Evolutionary conservation across 768 basidiomycete species (phyloP), one percentile per base, ranked within the genome.

Genomic region (Collybiopsis luxurians): DNA sequence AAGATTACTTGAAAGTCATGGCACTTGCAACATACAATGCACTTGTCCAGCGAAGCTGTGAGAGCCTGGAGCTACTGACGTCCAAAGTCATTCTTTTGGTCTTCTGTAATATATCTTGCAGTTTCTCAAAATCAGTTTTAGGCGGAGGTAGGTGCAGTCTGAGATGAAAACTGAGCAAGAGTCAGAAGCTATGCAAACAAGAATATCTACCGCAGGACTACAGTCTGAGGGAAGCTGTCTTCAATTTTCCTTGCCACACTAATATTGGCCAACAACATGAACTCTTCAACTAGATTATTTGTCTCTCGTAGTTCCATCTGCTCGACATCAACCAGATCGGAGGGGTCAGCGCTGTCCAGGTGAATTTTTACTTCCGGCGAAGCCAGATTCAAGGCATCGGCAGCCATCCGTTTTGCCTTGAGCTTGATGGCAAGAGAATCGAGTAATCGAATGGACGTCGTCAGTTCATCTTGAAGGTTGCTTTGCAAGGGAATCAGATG

Each of bases 281-380:
- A 98, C 70, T 98, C 97, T 71, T 99, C 97, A 1, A 98, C 97
- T 6, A 98, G 75, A 60, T 90, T 94, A 67, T 98, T 98, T 9
- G 97, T 99, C 73, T 98, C 95, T 27, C 82, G 75, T 66, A 90
- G 68, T 64, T 92, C 89, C 69, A 98, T 98, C 69, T 95, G 94
- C 72, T 98, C 94, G 10, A 99, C 95, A 60, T 98, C 96, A 60
- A 98, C 91, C 0, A 96, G 96, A 61, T 97, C 95, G 2, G 93
- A 90, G 0, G 90, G 92, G 69, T 98, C 97, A 1, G 94, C 79
- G 61, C 89, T 92, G 65, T 97, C 92, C 13, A 98, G 78, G 62
- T 98, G 87, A 60, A 99, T 98, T 70, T 95, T 98, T 70, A 99
- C 91, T 77, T 99, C 97, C 0, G 97, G 96, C 0, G 97, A 98